A percentile compares a stretch with the other conserved stretches of the same genome.
Conservation (phyloP, 441 rosid species). For the Biscutella laevigata region DNA sequence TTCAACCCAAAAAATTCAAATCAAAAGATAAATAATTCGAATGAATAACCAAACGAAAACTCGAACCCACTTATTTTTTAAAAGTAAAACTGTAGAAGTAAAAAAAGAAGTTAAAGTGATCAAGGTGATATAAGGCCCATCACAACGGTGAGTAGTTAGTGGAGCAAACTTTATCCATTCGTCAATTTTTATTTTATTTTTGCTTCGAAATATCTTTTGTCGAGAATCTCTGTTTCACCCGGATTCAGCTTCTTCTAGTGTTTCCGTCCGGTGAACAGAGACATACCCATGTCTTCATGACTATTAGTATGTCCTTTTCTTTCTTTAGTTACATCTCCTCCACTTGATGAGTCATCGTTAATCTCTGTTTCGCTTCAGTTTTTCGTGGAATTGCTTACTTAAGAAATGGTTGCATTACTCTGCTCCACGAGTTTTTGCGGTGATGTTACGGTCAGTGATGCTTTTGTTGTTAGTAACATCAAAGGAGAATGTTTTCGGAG, state of each 20-base stretch:
- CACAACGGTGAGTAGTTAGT: neutral
- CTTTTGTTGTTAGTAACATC: slow-evolving; percentile 24
- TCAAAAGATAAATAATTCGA: no score
- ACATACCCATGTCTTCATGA: neutral
- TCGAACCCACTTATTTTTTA: no score
- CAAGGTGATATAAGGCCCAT: slow-evolving; percentile 1
- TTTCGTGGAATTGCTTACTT: neutral
- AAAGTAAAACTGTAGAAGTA: neutral
- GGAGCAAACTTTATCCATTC: slow-evolving; percentile 24
- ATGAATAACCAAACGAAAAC: no score
- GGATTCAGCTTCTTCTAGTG: slow-evolving; percentile 2
- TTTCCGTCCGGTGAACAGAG: neutral
- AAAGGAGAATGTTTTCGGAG: slow-evolving; percentile 24
- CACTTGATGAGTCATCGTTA: slow-evolving; percentile 11
- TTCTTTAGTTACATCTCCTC: neutral
- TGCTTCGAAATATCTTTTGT: neutral
- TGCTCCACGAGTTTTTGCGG: slow-evolving; percentile 45
- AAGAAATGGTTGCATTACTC: slow-evolving; percentile 38
- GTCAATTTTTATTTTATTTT: neutral
- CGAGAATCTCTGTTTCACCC: slow-evolving; percentile 4
- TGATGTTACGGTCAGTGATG: slow-evolving; percentile 27
- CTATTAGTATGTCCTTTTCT: neutral
- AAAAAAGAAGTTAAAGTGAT: no score
- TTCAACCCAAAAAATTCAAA: no score
- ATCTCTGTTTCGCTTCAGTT: slow-evolving; percentile 7